Evolutionary conservation across 768 basidiomycete genomes (phyloP).

Genomic region (Trametes punicea): DNA sequence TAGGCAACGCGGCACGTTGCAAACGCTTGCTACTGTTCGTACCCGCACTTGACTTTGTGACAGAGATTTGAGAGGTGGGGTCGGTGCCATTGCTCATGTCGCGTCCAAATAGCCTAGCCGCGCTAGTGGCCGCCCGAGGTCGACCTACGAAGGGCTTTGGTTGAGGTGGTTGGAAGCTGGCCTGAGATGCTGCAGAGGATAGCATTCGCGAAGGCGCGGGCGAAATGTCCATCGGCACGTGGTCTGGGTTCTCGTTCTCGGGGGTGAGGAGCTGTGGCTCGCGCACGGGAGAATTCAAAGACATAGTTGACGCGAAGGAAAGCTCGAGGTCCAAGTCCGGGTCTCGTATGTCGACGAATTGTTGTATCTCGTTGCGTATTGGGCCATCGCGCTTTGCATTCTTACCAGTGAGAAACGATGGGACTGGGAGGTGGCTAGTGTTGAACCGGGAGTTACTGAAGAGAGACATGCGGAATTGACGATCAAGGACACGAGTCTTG

Average conservation of each 20-base stretch:
- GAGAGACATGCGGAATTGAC: conserved; percentile 20
- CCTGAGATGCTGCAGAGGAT: conserved; percentile 1
- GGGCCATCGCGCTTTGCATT: conserved; percentile 41
- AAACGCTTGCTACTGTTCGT: conserved; percentile 48
- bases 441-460: conserved; percentile 15
- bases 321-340: conserved; percentile 74
- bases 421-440: conserved; percentile 33
- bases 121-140: conserved; percentile 64
- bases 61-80: conserved; percentile 17
- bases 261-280: conserved; percentile 43
- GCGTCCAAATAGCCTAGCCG: conserved; percentile 66
- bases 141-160: conserved; percentile 37
- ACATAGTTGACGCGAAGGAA: conserved; percentile 82
- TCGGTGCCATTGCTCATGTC: conserved; percentile 61
- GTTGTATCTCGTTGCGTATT: conserved; percentile 52
- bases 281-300: conserved; percentile 67
- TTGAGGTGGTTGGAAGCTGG: conserved; percentile 23
- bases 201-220: conserved; percentile 46
- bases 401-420: conserved; percentile 45
- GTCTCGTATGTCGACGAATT: conserved; percentile 54
- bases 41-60: conserved; percentile 36
- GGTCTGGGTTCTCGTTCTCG: conserved; percentile 41
- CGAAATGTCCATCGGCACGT: conserved; percentile 80
- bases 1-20: conserved; percentile 62
- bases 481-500: conserved; percentile 29